Evolutionary conservation across 2,329 filamentous ascomycete species (phyloP), one percentile per base, ranked within the genome.

Genomic region (Gliomastix tumulicola): DNA sequence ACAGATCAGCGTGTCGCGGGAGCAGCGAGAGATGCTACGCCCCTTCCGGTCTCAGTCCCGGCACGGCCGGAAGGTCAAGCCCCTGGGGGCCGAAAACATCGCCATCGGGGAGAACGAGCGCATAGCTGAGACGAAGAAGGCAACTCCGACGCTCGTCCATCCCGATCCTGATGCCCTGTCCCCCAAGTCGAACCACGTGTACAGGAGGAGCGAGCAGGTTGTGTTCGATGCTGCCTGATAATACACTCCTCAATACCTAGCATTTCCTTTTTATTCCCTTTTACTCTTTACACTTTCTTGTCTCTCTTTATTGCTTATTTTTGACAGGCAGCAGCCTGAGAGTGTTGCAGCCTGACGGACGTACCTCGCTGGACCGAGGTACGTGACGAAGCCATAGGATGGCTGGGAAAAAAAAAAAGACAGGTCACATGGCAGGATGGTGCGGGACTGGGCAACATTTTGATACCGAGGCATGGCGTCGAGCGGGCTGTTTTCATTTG

Each of bases 1-100:
- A 2, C 79, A 84, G 52, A 82, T 84, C 45, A 81, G 74, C 44
- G 63, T 84, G 19, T 81, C 77, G 11, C 62, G 71, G 11, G 68
- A 78, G 54, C 80, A 83, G 54, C 65, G 74, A 15, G 69, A 72
- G 49, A 59, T 82, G 43, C 59, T 82, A 15, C 66, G 71, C n/a
- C 74, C 76, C 11, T 56, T n/a, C 11, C 25, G 17, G 7, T n/a
- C 13, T 16, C 25, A 28, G 17, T n/a, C n/a, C n/a, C n/a, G n/a
- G n/a, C n/a, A n/a, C n/a, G 15, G 12, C 13, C 32, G 32, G 12
- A 40, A 40, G 34, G 38, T 32, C 12, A 34, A 21, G 11, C 30
- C 32, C 18, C 39, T 35, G 19, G 35, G 46, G 19, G 36, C 32
- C 12, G 40, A 34, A 10, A 39, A 37, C 21, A 30, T 44, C 18